phyloP scores from a whole-genome alignment of 768 basidiomycete species.

The Phlebiopsis gigantea region DNA sequence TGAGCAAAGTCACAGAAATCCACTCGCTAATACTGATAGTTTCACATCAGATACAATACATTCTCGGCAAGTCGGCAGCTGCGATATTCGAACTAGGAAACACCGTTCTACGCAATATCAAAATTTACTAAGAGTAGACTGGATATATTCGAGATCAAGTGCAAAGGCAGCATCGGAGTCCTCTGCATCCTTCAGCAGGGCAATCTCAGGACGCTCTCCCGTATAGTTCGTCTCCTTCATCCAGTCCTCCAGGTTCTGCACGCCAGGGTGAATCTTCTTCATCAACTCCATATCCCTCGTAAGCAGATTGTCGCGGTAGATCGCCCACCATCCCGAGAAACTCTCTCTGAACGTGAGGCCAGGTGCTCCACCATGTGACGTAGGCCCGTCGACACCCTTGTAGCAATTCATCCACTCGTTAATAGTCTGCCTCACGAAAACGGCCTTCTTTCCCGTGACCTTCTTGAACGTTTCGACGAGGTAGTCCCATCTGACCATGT shows the following conservation, averaged over 20 bases:
- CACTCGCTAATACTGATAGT: too few species aligned
- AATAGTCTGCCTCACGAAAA: constrained; percentile 14
- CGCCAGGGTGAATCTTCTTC: constrained; percentile 28
- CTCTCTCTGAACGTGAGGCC: constrained; percentile 24
- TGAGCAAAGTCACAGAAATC: too few species aligned
- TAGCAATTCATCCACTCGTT: constrained; percentile 17
- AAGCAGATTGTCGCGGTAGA: constrained; percentile 35
- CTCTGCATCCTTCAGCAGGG: constrained; percentile 19
- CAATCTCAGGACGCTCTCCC: constrained; percentile 2
- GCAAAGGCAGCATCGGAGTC: constrained; percentile 8
- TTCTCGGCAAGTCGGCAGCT: too few species aligned
- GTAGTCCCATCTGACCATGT: constrained; percentile 20
- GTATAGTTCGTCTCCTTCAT: constrained; percentile 29
- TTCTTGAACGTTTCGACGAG: constrained; percentile 23
- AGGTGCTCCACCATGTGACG: constrained; percentile 12
- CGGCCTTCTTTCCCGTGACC: constrained; percentile 23
- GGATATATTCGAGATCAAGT: neutral
- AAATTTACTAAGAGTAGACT: neutral
- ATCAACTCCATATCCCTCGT: constrained; percentile 38
- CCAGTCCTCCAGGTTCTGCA: constrained; percentile 31
- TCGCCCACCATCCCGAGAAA: constrained; percentile 34
- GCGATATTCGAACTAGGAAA: too few species aligned
- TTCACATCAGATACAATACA: too few species aligned
- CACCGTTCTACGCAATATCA: too few species aligned
- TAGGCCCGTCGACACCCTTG: constrained; percentile 13